Conservation (phyloP, 805 yeast genomes). For the Wickerhamomyces strasburgensis region DNA sequence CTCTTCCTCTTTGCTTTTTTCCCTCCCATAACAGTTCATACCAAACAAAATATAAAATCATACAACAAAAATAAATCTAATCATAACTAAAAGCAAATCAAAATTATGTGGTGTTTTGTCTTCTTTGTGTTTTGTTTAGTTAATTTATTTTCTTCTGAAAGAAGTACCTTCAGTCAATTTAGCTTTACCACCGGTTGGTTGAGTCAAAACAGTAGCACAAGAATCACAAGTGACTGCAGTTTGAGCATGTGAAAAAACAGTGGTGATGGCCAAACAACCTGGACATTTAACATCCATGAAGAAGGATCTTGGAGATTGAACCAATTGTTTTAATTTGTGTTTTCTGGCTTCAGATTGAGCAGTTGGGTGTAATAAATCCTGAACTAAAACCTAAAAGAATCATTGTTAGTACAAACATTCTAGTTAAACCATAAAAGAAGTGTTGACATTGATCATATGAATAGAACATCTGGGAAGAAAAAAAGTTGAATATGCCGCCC, state of each 20-base stretch:
- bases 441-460: background rate
- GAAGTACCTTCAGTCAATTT: conserved; percentile 99
- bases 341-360: conserved; percentile 94
- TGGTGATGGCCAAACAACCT: conserved; percentile 98
- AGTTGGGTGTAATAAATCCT: conserved; percentile 97
- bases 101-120: no score
- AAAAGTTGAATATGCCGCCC: no score
- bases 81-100: background rate
- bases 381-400: conserved; percentile 81
- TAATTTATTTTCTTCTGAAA: conserved; percentile 91
- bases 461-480: no score
- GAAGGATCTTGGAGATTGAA: conserved; percentile 96
- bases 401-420: conserved; percentile 21
- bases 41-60: background rate
- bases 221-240: conserved; percentile 99
- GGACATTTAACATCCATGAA: conserved; percentile 99
- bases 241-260: conserved; percentile 99
- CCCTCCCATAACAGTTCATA: background rate
- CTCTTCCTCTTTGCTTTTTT: background rate
- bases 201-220: conserved; percentile 96
- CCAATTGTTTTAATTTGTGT: conserved; percentile 97
- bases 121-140: no score
- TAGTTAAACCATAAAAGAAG: background rate
- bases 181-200: conserved; percentile 99
- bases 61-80: background rate